These are phyloP conservation scores for Tolypocladium ophioglossoides DNA, from an alignment of 2,329 filamentous ascomycete species.

Conservation along the genomic window DNA sequence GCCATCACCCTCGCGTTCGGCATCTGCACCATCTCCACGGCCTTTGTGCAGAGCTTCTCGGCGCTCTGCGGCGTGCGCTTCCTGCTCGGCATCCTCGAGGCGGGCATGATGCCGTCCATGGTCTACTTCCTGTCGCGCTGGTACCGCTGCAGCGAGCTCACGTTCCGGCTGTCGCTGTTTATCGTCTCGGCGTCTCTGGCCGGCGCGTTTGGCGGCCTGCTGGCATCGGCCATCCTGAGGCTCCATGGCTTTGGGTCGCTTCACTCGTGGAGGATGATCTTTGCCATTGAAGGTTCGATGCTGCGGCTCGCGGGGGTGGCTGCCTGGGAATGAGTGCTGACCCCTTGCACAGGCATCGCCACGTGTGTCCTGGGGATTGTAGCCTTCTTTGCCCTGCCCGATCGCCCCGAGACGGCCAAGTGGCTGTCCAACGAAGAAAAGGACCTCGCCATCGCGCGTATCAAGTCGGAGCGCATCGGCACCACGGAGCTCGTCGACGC, in stretches of 20 bases:
- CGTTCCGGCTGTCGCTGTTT: slow-evolving; percentile 52
- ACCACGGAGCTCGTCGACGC: slow-evolving; percentile 46
- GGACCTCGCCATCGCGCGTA: slow-evolving; percentile 48
- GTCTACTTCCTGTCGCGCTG: slow-evolving; percentile 55
- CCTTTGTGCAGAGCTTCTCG: slow-evolving; percentile 42
- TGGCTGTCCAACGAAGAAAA: slow-evolving; percentile 56
- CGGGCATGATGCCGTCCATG: slow-evolving; percentile 54
- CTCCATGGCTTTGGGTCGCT: slow-evolving; percentile 46
- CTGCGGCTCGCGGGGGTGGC: background rate
- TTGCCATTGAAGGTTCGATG: slow-evolving; percentile 44
- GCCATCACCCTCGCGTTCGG: slow-evolving; percentile 46
- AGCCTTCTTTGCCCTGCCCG: slow-evolving; percentile 51
- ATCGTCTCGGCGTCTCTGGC: slow-evolving; percentile 56
- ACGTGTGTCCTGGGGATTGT: slow-evolving; percentile 40
- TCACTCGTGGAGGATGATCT: slow-evolving; percentile 58
- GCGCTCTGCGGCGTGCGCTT: slow-evolving; percentile 45
- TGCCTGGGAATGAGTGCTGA: background rate
- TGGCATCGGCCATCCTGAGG: slow-evolving; percentile 50
- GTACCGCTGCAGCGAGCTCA: slow-evolving; percentile 52
- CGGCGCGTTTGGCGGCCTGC: slow-evolving; percentile 56
- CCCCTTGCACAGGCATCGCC: slow-evolving; percentile 40
- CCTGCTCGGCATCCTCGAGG: slow-evolving; percentile 50
- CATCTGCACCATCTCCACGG: slow-evolving; percentile 47
- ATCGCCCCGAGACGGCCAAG: slow-evolving; percentile 53
- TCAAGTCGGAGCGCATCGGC: slow-evolving; percentile 47